These are phyloP conservation scores for Royoungia palumana DNA, from an alignment of 768 basidiomycete genomes.

Conservation along the genomic window DNA sequence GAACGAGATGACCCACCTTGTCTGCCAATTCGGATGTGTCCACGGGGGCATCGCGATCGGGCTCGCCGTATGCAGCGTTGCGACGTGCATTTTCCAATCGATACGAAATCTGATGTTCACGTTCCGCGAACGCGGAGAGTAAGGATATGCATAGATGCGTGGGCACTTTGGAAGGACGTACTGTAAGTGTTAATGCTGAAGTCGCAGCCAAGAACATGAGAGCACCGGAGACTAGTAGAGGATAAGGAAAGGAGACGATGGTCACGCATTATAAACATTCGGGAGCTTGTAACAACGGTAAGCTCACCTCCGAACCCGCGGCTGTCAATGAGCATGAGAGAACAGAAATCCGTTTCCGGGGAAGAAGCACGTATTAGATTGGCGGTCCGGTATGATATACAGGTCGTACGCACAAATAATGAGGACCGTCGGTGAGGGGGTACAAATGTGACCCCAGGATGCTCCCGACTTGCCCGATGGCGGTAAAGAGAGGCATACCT, in stretches of 20 bases:
- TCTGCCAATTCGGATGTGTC: conserved; percentile 67
- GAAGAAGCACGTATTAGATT: no score
- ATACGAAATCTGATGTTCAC: conserved; percentile 50
- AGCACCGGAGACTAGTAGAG: background rate
- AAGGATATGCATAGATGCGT: no score
- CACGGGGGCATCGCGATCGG: conserved; percentile 44
- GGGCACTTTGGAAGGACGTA: no score
- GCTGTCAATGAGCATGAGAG: background rate
- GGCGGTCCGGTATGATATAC: no score
- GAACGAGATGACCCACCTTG: conserved; percentile 38
- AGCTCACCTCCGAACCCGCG: conserved; percentile 4
- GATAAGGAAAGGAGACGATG: no score
- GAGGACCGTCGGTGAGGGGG: conserved; percentile 39
- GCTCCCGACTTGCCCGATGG: conserved; percentile 42
- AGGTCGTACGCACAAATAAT: conserved; percentile 31
- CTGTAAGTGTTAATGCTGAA: no score
- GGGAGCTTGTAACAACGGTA: background rate
- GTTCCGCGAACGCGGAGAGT: background rate
- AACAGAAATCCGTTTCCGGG: no score
- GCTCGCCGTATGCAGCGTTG: conserved; percentile 51
- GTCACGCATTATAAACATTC: background rate
- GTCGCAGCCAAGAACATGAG: no score
- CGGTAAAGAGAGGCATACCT: conserved; percentile 40
- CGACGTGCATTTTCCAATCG: conserved; percentile 57
- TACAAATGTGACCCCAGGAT: conserved; percentile 42